Evolutionary conservation across 2,329 filamentous ascomycete genomes (phyloP), one percentile per base, ranked within the genome.

Genomic region (Exophiala aquamarina): DNA sequence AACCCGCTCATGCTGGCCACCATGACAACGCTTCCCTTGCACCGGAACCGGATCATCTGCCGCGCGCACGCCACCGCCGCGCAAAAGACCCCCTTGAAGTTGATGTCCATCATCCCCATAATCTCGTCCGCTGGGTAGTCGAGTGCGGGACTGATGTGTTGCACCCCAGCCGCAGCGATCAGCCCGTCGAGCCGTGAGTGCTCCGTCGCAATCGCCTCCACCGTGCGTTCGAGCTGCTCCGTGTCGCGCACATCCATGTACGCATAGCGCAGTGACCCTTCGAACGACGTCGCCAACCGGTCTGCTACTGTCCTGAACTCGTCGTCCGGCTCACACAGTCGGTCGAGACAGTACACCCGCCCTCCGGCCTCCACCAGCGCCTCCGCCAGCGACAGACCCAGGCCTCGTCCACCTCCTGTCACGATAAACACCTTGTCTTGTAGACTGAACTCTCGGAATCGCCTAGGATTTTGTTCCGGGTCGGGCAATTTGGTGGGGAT

Each of bases 131-230:
- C 71, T 2, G 74, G 73, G 64, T 95, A 94, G 39, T 95, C 89
- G 44, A 95, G 73, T 1, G 91, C 89, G 0, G 87, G 70, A 0
- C 83, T 89, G 70, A 94, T 89, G 67, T 94, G 86, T 69, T 95
- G 88, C 32, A 82, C 72, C 1, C 83, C 84, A 0, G 84, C 85
- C 0, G 83, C 83, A 0, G 84, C 83, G 38, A 95, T 81, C 45
- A 95, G 70, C 0, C 90, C 90, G 62, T 95, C 89, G 52, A 95
- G 69, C 11, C 86, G 80, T 4, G 85, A 85, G 55, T 89, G 80
- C 49, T 78, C 70, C 41, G 82, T 74, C 13, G 82, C 87, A 55
- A 95, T 93, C 9, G 71, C 74, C 55, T 78, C 74, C 38, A 94
- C 75, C 42, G 87, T 77, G 33, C 71, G 73, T 64, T 91, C 84